phyloP scores from a whole-genome alignment of 148 eudicot genomes.

The Spergularia bocconei region DNA sequence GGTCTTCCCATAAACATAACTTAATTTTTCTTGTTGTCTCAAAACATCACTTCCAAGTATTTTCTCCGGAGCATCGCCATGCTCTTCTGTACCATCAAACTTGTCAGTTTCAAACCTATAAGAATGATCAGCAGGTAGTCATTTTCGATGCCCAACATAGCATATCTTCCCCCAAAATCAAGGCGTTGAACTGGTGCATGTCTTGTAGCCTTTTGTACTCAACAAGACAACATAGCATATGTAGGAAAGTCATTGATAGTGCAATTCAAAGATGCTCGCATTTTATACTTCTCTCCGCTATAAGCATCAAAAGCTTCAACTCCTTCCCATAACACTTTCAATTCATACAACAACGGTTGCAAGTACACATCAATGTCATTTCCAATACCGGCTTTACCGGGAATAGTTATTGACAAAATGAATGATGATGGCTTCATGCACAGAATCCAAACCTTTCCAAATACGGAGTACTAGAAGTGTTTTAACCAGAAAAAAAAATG shows the following conservation, averaged over 20 bases:
- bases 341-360: neutral
- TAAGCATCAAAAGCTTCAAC: slow-evolving; percentile 14
- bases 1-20: neutral
- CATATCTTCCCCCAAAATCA: slow-evolving; percentile 4
- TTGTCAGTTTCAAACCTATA: neutral
- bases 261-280: slow-evolving; percentile 5
- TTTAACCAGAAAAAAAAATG: too few relatives aligned
- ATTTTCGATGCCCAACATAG: neutral
- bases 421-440: slow-evolving; percentile 11
- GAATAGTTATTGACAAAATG: slow-evolving; percentile 3
- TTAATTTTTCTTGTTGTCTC: neutral
- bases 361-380: slow-evolving; percentile 4
- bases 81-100: slow-evolving; percentile 9
- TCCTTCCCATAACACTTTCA: slow-evolving; percentile 9
- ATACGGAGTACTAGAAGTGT: too few relatives aligned
- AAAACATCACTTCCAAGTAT: neutral
- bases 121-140: slow-evolving; percentile 1
- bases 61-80: neutral
- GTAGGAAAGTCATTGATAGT: slow-evolving; percentile 15
- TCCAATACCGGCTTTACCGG: neutral
- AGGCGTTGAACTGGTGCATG: neutral
- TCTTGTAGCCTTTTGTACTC: slow-evolving; percentile 3
- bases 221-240: slow-evolving; percentile 9
- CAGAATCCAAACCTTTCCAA: neutral
- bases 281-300: neutral